A percentile compares a stretch with the other conserved stretches of the same genome.
Conservation (phyloP, 139 green algal species). For the Dunaliella primolecta region DNA sequence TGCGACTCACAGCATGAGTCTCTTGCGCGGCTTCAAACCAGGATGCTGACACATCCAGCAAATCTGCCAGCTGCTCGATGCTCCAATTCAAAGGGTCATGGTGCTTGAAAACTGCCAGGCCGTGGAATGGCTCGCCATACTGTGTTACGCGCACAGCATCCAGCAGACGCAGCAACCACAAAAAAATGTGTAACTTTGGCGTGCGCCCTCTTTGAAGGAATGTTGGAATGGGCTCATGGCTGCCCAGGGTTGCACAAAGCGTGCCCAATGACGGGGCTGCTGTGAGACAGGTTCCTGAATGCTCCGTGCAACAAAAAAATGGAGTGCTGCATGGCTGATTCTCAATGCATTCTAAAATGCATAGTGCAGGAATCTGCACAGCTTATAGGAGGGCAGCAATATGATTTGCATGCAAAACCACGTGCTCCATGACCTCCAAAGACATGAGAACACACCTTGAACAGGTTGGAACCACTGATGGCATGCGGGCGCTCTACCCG, state of each 20-base stretch:
- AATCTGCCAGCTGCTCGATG: constrained; percentile 47
- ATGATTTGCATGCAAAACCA: too few relatives aligned
- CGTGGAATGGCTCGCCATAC: constrained; percentile 69
- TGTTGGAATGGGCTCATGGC: background rate
- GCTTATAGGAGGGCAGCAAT: too few relatives aligned
- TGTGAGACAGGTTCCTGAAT: background rate
- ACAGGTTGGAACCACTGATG: constrained; percentile 80
- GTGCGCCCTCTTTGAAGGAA: background rate
- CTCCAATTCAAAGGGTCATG: constrained; percentile 76
- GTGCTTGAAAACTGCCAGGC: constrained; percentile 77
- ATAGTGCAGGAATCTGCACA: too few relatives aligned
- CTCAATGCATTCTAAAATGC: too few relatives aligned
- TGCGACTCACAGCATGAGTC: too few relatives aligned
- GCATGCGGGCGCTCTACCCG: constrained; percentile 56
- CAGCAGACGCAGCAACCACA: constrained; percentile 47
- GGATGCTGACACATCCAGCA: constrained; percentile 44
- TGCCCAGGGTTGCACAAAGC: background rate
- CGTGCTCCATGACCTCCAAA: too few relatives aligned
- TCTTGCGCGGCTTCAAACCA: too few relatives aligned
- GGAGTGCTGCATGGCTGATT: too few relatives aligned
- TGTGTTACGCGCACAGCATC: too few relatives aligned
- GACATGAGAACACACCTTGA: constrained; percentile 79
- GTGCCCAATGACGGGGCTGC: background rate
- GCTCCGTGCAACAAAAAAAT: background rate
- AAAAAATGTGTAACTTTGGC: background rate